Conservation (phyloP, 495 filamentous ascomycete genomes). For the Opeltia flavorubescens region DNA sequence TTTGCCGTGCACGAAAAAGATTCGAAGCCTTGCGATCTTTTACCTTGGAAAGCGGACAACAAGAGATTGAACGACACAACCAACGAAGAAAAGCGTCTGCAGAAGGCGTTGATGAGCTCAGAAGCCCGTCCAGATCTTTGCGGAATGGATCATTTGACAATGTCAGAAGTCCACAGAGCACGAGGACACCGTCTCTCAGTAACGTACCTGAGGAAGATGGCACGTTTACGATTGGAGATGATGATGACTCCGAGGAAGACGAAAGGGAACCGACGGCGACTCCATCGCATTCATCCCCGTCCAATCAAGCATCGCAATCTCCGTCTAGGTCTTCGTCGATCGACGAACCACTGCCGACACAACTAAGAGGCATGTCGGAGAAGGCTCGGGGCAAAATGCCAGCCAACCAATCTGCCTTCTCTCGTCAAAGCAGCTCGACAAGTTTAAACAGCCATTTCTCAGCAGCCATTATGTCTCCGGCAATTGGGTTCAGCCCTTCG, state of each 20-base stretch:
- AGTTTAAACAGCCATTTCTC: slow-evolving; percentile 53
- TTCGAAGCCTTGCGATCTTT: slow-evolving; percentile 85
- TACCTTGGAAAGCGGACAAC: slow-evolving; percentile 87
- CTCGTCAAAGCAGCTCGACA: slow-evolving; percentile 80
- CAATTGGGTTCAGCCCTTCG: slow-evolving; percentile 60
- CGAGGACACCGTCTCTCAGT: slow-evolving; percentile 47
- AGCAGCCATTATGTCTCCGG: slow-evolving; percentile 32
- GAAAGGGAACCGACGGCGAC: slow-evolving; percentile 36
- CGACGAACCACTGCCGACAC: slow-evolving; percentile 75
- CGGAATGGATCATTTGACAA: slow-evolving; percentile 57
- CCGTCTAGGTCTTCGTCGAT: slow-evolving; percentile 57
- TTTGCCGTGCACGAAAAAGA: slow-evolving; percentile 64
- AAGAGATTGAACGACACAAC: slow-evolving; percentile 76
- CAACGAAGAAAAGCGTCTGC: slow-evolving; percentile 57
- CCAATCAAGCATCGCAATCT: slow-evolving; percentile 52
- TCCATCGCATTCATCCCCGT: slow-evolving; percentile 57
- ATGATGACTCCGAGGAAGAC: slow-evolving; percentile 68
- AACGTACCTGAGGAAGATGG: slow-evolving; percentile 69
- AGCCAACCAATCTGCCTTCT: slow-evolving; percentile 69
- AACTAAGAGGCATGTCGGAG: slow-evolving; percentile 93
- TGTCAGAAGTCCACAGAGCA: slow-evolving; percentile 46
- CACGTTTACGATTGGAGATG: slow-evolving; percentile 82
- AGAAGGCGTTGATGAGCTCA: slow-evolving; percentile 17
- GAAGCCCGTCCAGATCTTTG: slow-evolving; percentile 30
- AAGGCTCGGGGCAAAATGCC: slow-evolving; percentile 96